Percentiles rank a stretch among this genome's conserved stretches.
Evolutionary conservation across 2,329 filamentous ascomycete genomes (phyloP).

Genomic region (Aureobasidium lini): DNA sequence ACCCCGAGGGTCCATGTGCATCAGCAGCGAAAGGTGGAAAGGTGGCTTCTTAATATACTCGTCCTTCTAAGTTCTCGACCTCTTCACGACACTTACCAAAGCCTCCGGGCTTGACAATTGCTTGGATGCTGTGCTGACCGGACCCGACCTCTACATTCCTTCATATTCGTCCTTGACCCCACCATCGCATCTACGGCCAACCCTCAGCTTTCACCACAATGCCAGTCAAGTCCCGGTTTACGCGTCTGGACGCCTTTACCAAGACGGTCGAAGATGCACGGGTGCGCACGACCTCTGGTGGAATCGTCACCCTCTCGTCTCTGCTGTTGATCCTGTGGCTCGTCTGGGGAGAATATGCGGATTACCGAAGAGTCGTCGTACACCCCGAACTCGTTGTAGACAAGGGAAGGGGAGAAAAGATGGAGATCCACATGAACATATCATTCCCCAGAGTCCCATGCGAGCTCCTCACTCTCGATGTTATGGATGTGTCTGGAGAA

Average conservation of each 20-base stretch:
- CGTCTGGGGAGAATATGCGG: slow-evolving; percentile 90
- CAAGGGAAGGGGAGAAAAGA: slow-evolving; percentile 93
- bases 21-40: background rate
- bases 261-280: slow-evolving; percentile 98
- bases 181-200: background rate
- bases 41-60: slow-evolving; percentile 2
- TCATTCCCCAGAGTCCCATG: slow-evolving; percentile 91
- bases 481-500: slow-evolving; percentile 98
- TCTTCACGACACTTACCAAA: background rate
- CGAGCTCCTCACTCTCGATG: slow-evolving; percentile 90
- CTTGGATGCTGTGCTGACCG: slow-evolving; percentile 1
- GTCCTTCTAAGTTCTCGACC: background rate
- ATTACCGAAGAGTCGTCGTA: slow-evolving; percentile 79
- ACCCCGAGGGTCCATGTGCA: background rate
- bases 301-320: slow-evolving; percentile 87
- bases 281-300: slow-evolving; percentile 89
- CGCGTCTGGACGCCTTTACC: slow-evolving; percentile 93
- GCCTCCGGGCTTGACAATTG: slow-evolving; percentile 8
- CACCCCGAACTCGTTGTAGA: slow-evolving; percentile 92
- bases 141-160: background rate
- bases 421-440: slow-evolving; percentile 98
- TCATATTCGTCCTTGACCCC: background rate
- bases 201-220: slow-evolving; percentile 42
- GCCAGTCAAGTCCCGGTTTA: slow-evolving; percentile 89
- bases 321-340: slow-evolving; percentile 82